Conservation (phyloP, 306 rosid genomes). For the Trifolium fragiferum region DNA sequence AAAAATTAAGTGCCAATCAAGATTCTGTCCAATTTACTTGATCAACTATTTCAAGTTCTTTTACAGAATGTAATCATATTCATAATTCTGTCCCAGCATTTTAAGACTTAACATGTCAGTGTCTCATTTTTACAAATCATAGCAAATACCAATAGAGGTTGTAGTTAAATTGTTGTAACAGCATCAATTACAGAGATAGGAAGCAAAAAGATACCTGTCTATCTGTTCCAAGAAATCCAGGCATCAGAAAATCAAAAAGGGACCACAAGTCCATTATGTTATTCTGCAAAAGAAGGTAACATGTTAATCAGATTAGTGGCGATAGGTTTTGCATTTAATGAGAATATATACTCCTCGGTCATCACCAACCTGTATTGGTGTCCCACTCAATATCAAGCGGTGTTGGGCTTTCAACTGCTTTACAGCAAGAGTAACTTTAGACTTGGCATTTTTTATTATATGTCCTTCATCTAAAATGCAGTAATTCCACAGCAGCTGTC, state of each 20-base stretch:
- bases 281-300: slow-evolving; percentile 67
- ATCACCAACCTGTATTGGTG: slow-evolving; percentile 92
- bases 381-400: slow-evolving; percentile 96
- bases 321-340: slow-evolving; percentile 8
- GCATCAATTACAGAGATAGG: not conserved
- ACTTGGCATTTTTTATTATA: slow-evolving; percentile 90
- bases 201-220: slow-evolving; percentile 70
- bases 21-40: not conserved
- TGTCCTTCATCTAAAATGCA: slow-evolving; percentile 98
- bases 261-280: slow-evolving; percentile 99
- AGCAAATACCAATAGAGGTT: slow-evolving; percentile 15
- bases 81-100: not conserved
- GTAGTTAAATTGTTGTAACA: slow-evolving; percentile 9
- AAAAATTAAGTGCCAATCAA: not conserved
- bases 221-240: slow-evolving; percentile 98
- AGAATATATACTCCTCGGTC: slow-evolving; percentile 29
- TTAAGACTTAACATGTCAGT: slow-evolving; percentile 16
- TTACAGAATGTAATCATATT: slow-evolving; percentile 10
- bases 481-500: slow-evolving; percentile 76
- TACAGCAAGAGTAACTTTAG: slow-evolving; percentile 87
- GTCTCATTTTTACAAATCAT: slow-evolving; percentile 13
- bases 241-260: slow-evolving; percentile 97
- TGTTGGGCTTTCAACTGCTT: slow-evolving; percentile 95
- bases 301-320: slow-evolving; percentile 38
- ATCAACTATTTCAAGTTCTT: slow-evolving; percentile 1